phyloP scores from a whole-genome alignment of 495 filamentous ascomycete species.

The Podospora didyma region DNA sequence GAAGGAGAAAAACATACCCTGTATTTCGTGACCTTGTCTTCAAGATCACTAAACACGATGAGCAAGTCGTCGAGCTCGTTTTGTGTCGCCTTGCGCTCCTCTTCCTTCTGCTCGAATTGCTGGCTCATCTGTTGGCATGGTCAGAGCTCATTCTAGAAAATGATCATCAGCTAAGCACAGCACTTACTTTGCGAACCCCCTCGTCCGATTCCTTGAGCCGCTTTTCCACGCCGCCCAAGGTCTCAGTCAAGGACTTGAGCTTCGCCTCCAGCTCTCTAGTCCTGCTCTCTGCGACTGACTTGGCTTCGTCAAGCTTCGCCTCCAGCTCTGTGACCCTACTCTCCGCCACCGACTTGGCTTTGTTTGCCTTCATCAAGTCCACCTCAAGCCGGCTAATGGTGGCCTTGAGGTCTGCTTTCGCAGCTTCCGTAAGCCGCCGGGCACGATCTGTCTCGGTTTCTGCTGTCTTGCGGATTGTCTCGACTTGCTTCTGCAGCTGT shows the following conservation, averaged over 20 bases:
- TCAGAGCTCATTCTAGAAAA: neutral
- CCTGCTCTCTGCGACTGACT: constrained; percentile 26
- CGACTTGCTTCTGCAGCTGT: constrained; percentile 44
- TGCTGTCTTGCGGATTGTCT: constrained; percentile 28
- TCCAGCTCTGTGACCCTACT: constrained; percentile 15
- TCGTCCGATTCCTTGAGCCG: constrained; percentile 6
- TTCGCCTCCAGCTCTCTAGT: constrained; percentile 11
- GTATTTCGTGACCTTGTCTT: constrained; percentile 75
- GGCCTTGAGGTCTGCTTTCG: constrained; percentile 58
- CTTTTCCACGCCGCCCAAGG: constrained; percentile 7
- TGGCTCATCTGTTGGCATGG: constrained; percentile 27
- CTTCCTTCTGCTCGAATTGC: constrained; percentile 53
- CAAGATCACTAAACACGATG: constrained; percentile 85
- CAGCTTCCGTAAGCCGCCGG: constrained; percentile 45
- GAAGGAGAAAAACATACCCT: constrained; percentile 55
- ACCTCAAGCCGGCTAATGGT: constrained; percentile 55
- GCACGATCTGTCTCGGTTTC: constrained; percentile 35
- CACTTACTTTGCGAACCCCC: constrained; percentile 4
- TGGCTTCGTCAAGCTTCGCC: constrained; percentile 54
- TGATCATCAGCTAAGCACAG: neutral
- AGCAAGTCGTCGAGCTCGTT: constrained; percentile 77
- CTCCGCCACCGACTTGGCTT: constrained; percentile 38
- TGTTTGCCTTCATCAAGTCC: constrained; percentile 58
- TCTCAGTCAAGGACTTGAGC: constrained; percentile 4
- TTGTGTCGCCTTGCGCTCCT: constrained; percentile 60